phyloP scores from a whole-genome alignment of 176 grass and related monocot species.

The Cenchrus fungigraminus region DNA sequence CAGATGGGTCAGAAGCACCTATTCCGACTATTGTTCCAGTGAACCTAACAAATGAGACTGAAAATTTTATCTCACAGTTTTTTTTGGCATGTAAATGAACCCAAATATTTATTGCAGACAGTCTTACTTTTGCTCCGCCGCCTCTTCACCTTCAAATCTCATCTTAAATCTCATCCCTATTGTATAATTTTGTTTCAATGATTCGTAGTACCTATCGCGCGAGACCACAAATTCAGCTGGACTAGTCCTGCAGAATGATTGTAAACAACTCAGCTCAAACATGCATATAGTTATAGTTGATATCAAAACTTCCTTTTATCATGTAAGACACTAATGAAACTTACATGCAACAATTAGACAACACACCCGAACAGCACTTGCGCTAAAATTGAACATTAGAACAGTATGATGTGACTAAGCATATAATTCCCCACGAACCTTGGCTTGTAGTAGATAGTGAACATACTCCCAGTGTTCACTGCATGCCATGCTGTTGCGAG shows the following conservation, averaged over 20 bases:
- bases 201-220: conserved; percentile 58
- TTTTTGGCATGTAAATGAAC: conserved; percentile 1
- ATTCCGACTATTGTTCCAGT: conserved; percentile 84
- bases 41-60: conserved; percentile 57
- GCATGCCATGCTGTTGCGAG: conserved; percentile 98
- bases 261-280: conserved; percentile 30
- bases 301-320: conserved; percentile 9
- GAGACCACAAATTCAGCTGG: conserved; percentile 86
- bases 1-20: conserved; percentile 67
- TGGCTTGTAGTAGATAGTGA: conserved; percentile 97
- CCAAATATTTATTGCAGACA: conserved; percentile 1
- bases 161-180: conserved; percentile 99
- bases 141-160: conserved; percentile 95
- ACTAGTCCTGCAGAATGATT: conserved; percentile 61
- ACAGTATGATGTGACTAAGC: neutral
- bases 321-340: neutral
- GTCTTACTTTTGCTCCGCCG: conserved; percentile 80
- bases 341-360: conserved; percentile 9
- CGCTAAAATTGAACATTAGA: conserved; percentile 11
- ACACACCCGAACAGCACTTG: neutral
- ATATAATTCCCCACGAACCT: conserved; percentile 47
- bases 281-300: neutral
- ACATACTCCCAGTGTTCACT: conserved; percentile 80
- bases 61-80: conserved; percentile 3
- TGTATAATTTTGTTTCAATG: conserved; percentile 76